Conservation (phyloP, 2,329 filamentous ascomycete species). For the Clonostachys sp. region DNA sequence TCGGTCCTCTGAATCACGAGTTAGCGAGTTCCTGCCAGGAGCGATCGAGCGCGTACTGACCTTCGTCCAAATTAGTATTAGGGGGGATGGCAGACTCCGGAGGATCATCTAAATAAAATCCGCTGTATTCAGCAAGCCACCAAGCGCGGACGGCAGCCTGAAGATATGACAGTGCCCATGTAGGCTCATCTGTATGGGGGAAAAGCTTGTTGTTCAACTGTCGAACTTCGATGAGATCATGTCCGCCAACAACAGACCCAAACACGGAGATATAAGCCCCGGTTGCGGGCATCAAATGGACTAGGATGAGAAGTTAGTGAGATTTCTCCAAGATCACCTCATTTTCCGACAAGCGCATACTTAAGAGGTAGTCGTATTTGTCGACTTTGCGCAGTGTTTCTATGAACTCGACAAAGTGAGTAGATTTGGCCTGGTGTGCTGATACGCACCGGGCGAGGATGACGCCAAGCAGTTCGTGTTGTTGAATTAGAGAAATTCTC, state of each 20-base stretch:
- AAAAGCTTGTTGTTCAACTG: constrained; percentile 66
- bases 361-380: constrained; percentile 65
- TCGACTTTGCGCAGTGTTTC: constrained; percentile 64
- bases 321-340: constrained; percentile 1
- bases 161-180: constrained; percentile 71
- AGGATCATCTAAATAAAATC: constrained; percentile 76
- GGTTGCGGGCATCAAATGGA: constrained; percentile 80
- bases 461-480: constrained; percentile 85
- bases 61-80: constrained; percentile 59
- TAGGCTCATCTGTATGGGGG: constrained; percentile 58
- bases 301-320: constrained; percentile 18
- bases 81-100: constrained; percentile 50
- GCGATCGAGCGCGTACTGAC: constrained; percentile 19
- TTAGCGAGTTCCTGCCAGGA: constrained; percentile 7
- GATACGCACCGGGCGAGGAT: constrained; percentile 77
- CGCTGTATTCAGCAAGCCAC: constrained; percentile 93
- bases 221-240: constrained; percentile 63
- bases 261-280: constrained; percentile 74
- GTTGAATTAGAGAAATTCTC: constrained; percentile 72
- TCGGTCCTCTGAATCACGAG: constrained; percentile 53
- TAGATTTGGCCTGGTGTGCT: constrained; percentile 61
- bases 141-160: constrained; percentile 75
- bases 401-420: constrained; percentile 73
- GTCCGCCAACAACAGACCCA: constrained; percentile 70
- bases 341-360: constrained; percentile 21